Evolutionary conservation across 305 asterid genomes (phyloP).

Genomic region (Solanum hybrid): DNA sequence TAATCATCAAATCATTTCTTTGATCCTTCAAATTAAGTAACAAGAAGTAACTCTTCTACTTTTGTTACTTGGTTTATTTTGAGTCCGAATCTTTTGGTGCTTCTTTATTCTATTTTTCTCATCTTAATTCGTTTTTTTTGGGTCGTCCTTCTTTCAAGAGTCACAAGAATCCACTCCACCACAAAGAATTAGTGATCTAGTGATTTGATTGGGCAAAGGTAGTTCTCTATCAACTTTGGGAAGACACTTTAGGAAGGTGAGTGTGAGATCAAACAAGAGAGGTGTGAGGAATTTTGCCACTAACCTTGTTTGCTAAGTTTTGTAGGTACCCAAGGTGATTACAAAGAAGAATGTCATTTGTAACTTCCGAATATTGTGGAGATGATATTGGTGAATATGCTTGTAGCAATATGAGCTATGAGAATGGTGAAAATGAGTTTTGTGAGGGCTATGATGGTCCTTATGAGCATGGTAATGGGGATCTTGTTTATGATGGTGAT

Average conservation of each 20-base stretch:
- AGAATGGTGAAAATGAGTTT: background rate
- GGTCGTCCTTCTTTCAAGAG: background rate
- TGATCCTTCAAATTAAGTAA: background rate
- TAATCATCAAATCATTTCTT: background rate
- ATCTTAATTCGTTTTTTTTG: background rate
- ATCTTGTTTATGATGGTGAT: background rate
- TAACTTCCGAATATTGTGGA: no score
- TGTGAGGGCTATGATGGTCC: background rate
- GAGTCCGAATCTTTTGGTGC: background rate
- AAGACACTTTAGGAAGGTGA: background rate
- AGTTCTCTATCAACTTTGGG: background rate
- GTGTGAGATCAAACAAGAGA: background rate
- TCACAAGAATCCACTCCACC: background rate
- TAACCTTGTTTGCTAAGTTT: background rate
- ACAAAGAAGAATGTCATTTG: background rate
- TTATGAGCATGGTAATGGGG: background rate
- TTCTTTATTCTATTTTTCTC: background rate
- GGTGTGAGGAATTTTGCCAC: background rate
- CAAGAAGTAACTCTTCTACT: no score
- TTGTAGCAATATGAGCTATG: background rate
- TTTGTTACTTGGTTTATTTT: no score
- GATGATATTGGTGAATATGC: background rate
- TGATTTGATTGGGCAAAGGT: background rate
- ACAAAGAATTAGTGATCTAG: background rate
- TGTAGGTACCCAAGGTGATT: background rate